These are phyloP conservation scores for Elsinoe fawcettii DNA, from an alignment of 2,329 filamentous ascomycete genomes.

Conservation along the genomic window DNA sequence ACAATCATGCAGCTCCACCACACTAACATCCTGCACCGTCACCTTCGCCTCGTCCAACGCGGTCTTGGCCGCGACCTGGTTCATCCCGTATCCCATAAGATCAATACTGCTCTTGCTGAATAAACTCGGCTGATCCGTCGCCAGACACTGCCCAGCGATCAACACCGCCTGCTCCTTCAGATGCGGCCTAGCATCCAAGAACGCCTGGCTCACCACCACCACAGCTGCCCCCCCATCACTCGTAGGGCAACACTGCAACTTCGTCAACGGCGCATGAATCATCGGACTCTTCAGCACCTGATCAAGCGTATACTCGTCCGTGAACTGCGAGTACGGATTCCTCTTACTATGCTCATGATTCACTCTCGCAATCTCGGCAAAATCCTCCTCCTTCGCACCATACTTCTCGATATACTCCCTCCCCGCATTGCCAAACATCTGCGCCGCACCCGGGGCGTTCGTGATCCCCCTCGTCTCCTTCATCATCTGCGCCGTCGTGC, in stretches of 20 bases:
- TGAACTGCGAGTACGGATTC: constrained; percentile 98
- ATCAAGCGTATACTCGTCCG: constrained; percentile 79
- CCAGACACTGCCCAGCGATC: constrained; percentile 78
- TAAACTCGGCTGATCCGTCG: constrained; percentile 73
- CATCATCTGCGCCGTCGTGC: constrained; percentile 70
- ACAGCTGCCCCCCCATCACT: constrained; percentile 87
- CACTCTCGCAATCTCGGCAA: constrained; percentile 86
- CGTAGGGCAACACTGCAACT: constrained; percentile 97
- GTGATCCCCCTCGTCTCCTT: constrained; percentile 69
- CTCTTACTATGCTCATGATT: constrained; percentile 87
- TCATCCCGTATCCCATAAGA: constrained; percentile 84
- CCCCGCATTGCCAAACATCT: constrained; percentile 93
- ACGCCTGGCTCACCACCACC: constrained; percentile 79
- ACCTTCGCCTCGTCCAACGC: constrained; percentile 69
- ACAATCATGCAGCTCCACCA: constrained; percentile 93
- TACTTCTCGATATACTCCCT: constrained; percentile 94
- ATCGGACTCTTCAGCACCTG: constrained; percentile 68
- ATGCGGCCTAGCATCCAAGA: constrained; percentile 77
- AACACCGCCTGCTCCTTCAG: constrained; percentile 75
- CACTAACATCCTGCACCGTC: constrained; percentile 59
- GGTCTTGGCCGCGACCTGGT: constrained; percentile 56
- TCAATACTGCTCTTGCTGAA: constrained; percentile 80
- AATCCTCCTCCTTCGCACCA: constrained; percentile 76
- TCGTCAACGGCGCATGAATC: constrained; percentile 83
- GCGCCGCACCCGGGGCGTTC: constrained; percentile 76